Evolutionary conservation across 2,329 filamentous ascomycete species (phyloP).

Genomic region (Simplicillium sp.): DNA sequence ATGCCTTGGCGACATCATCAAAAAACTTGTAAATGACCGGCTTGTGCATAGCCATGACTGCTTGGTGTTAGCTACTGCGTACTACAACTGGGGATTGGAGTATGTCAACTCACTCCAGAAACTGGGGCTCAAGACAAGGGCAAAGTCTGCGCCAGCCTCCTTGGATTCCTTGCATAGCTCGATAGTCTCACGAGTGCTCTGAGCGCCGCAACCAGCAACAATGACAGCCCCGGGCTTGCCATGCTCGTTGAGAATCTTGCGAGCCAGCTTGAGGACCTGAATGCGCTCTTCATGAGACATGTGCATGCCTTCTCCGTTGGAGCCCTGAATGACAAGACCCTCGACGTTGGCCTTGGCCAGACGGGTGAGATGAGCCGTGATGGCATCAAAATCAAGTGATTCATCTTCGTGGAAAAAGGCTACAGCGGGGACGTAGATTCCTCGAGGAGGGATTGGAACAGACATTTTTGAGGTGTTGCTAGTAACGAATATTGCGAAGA

Average conservation of each 20-base stretch:
- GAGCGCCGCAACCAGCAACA: conserved; percentile 67
- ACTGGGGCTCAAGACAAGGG: conserved; percentile 65
- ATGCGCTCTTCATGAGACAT: conserved; percentile 62
- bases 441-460: conserved; percentile 9
- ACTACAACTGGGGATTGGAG: neutral
- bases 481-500: no score
- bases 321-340: conserved; percentile 71
- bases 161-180: conserved; percentile 61
- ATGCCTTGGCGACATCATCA: conserved; percentile 48
- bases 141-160: conserved; percentile 63
- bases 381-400: conserved; percentile 19
- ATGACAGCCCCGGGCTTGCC: conserved; percentile 57
- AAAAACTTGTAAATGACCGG: conserved; percentile 45
- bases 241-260: conserved; percentile 48
- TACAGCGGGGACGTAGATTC: conserved; percentile 27
- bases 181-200: conserved; percentile 68
- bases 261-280: conserved; percentile 53
- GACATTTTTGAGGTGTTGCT: conserved; percentile 1
- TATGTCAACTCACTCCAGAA: conserved; percentile 39
- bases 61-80: neutral
- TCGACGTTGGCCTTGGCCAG: conserved; percentile 59
- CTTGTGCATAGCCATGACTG: conserved; percentile 7
- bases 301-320: conserved; percentile 77
- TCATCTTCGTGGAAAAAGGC: conserved; percentile 25
- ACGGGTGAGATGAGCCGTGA: conserved; percentile 23